These are phyloP conservation scores for Cutaneotrichosporon sp. DNA, from an alignment of 1,284 basidiomycete genomes.

Conservation along the genomic window DNA sequence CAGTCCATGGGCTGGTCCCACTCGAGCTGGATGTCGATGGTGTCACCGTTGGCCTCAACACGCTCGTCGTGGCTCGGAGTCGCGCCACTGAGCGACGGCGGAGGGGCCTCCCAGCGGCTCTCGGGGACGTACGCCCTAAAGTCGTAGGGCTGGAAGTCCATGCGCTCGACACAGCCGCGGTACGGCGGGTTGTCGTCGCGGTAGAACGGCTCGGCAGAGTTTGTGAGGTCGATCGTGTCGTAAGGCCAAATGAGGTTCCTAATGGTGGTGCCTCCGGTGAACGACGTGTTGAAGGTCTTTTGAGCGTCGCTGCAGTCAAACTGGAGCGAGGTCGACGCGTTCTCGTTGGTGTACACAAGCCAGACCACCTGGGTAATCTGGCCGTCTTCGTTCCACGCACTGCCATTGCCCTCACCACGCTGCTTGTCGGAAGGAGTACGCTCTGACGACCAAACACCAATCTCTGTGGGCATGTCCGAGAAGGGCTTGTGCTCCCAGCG, in stretches of 20 bases:
- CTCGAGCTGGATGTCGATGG: conserved; percentile 64
- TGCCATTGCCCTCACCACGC: conserved; percentile 46
- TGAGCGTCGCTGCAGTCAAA: conserved; percentile 55
- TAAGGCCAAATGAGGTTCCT: conserved; percentile 76
- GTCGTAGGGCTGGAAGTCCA: conserved; percentile 67
- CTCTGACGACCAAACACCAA: conserved; percentile 76
- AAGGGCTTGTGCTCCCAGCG: conserved; percentile 68
- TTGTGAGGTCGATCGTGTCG: conserved; percentile 63
- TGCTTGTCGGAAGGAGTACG: conserved; percentile 58
- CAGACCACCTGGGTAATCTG: conserved; percentile 60
- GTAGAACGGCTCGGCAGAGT: conserved; percentile 63
- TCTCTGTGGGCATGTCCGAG: conserved; percentile 75
- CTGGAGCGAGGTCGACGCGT: conserved; percentile 60
- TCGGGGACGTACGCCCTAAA: conserved; percentile 74
- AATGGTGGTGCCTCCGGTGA: conserved; percentile 56
- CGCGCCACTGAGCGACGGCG: conserved; percentile 70
- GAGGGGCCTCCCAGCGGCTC: conserved; percentile 61
- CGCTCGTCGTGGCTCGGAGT: conserved; percentile 77
- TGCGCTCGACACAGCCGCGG: conserved; percentile 62
- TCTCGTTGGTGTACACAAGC: conserved; percentile 79
- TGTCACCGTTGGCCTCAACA: conserved; percentile 55
- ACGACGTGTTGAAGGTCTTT: conserved; percentile 73
- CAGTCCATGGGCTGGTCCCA: conserved; percentile 75
- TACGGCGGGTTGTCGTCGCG: conserved; percentile 59
- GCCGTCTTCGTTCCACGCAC: conserved; percentile 43